A percentile compares a stretch with the other conserved stretches of the same genome.
phyloP scores from a whole-genome alignment of 768 basidiomycete species.

The Candolleomyces aberdarensis region DNA sequence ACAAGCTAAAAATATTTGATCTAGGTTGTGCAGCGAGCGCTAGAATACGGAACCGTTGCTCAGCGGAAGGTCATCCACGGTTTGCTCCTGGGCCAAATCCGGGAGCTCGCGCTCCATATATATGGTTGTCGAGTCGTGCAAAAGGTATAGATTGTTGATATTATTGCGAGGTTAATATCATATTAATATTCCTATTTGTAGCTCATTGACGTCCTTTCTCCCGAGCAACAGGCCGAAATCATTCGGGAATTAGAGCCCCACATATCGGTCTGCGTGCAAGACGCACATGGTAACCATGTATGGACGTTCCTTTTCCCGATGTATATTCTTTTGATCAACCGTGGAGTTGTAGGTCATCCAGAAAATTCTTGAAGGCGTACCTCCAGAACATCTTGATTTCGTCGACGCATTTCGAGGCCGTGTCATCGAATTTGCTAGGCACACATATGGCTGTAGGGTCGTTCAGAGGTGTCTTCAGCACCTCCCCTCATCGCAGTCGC shows the following conservation, averaged over 20 bases:
- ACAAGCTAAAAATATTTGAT: not conserved
- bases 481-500: constrained; percentile 63
- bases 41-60: constrained; percentile 76
- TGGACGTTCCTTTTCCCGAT: constrained; percentile 18
- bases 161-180: constrained; percentile 34
- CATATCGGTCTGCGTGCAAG: constrained; percentile 83
- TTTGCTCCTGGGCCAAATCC: constrained; percentile 74
- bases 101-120: constrained; percentile 81
- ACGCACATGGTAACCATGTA: constrained; percentile 94
- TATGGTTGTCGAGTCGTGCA: constrained; percentile 97
- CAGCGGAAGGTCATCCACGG: constrained; percentile 71
- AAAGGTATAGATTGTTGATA: constrained; percentile 52
- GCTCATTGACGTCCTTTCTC: not conserved
- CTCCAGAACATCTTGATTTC: constrained; percentile 73
- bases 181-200: constrained; percentile 14
- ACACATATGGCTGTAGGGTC: constrained; percentile 93
- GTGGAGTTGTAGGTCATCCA: constrained; percentile 64
- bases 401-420: constrained; percentile 73
- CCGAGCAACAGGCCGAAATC: constrained; percentile 73
- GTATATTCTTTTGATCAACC: constrained; percentile 3
- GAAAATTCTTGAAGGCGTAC: constrained; percentile 80
- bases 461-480: constrained; percentile 91
- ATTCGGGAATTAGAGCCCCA: constrained; percentile 78
- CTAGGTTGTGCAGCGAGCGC: constrained; percentile 90
- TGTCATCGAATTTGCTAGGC: constrained; percentile 78